Conservation (phyloP, 768 basidiomycete species). For the Serendipita sp. region DNA sequence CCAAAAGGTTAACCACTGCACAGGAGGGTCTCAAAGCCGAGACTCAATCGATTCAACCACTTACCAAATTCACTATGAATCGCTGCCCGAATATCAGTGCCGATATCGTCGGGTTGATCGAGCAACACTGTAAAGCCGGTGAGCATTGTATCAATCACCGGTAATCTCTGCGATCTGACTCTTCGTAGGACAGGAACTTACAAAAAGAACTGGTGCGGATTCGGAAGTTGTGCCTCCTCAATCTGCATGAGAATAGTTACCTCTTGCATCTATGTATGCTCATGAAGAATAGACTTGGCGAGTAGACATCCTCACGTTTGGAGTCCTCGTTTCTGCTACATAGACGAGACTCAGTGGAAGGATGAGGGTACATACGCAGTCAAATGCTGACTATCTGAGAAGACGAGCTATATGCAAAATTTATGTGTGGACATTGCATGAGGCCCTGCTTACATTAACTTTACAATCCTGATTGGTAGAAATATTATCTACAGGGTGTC, state of each 20-base stretch:
- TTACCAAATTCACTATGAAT: background rate
- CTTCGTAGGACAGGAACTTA: background rate
- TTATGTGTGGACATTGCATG: too few species aligned
- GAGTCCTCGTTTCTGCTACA: too few species aligned
- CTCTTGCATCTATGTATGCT: background rate
- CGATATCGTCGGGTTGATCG: background rate
- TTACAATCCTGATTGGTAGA: too few species aligned
- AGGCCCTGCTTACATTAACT: too few species aligned
- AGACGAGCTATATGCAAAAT: too few species aligned
- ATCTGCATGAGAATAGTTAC: background rate
- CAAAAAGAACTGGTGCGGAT: background rate
- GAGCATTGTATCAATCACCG: background rate
- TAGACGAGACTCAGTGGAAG: too few species aligned
- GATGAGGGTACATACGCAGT: too few species aligned
- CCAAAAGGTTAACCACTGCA: background rate
- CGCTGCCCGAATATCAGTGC: background rate
- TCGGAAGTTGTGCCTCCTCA: background rate
- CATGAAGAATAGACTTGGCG: too few species aligned
- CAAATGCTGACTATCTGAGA: too few species aligned
- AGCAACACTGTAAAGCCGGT: background rate
- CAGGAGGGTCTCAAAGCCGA: background rate
- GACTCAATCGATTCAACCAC: background rate
- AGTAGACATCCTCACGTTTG: too few species aligned
- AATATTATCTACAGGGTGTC: too few species aligned
- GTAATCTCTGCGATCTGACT: background rate